phyloP scores from a whole-genome alignment of 108 stramenopile genomes.

The Skeletonema marinoi region DNA sequence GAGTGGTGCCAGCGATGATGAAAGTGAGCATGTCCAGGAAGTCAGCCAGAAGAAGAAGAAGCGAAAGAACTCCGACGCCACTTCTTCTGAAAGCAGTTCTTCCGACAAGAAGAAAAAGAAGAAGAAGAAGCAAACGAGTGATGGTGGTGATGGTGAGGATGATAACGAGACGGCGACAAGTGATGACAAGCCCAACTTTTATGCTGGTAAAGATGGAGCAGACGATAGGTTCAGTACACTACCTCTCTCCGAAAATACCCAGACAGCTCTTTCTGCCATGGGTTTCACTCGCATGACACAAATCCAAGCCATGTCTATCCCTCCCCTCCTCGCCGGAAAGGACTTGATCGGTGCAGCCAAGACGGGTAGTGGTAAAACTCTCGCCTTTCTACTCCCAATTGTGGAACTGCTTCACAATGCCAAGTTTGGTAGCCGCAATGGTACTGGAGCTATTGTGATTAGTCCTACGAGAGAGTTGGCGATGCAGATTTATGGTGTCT shows the following conservation, averaged over 20 bases:
- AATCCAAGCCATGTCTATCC: slow-evolving; percentile 95
- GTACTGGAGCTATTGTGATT: slow-evolving; percentile 97
- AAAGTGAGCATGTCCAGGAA: not conserved
- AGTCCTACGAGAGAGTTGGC: slow-evolving; percentile 97
- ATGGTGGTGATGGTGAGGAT: not conserved
- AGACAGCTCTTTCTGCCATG: slow-evolving; percentile 73
- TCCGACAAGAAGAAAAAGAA: slow-evolving; percentile 6
- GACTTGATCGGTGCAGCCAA: slow-evolving; percentile 99
- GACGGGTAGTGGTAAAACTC: slow-evolving; percentile 97
- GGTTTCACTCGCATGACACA: slow-evolving; percentile 92
- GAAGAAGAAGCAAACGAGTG: slow-evolving; percentile 29
- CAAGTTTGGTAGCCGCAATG: slow-evolving; percentile 89
- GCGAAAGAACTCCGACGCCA: not conserved
- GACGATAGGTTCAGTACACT: slow-evolving; percentile 78
- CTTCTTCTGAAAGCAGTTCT: slow-evolving; percentile 1
- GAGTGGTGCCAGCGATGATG: slow-evolving; percentile 11
- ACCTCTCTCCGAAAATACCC: slow-evolving; percentile 91
- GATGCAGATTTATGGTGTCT: slow-evolving; percentile 99
- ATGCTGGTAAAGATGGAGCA: slow-evolving; percentile 20
- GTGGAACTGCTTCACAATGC: slow-evolving; percentile 93
- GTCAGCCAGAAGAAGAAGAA: not conserved
- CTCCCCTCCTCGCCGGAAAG: slow-evolving; percentile 90
- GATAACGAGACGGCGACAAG: not conserved
- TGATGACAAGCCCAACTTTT: slow-evolving; percentile 49
- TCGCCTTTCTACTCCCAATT: slow-evolving; percentile 95